phyloP scores from a whole-genome alignment of 768 basidiomycete genomes.

The Suillus cothurnatus region DNA sequence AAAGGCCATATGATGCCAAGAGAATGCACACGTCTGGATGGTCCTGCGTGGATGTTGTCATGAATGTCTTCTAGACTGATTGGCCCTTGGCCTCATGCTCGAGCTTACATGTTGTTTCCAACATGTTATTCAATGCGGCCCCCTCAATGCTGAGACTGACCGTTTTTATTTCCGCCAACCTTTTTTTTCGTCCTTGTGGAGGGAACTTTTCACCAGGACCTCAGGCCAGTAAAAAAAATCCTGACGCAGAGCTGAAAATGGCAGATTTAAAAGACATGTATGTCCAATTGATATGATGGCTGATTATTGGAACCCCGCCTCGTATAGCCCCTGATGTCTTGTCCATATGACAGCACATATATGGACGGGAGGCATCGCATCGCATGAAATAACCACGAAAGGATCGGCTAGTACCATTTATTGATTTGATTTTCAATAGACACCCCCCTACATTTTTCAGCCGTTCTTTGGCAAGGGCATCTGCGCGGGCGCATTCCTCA shows the following conservation, averaged over 20 bases:
- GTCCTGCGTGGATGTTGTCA: slow-evolving; percentile 48
- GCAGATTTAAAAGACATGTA: slow-evolving; percentile 53
- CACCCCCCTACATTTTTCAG: neutral
- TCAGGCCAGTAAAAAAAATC: slow-evolving; percentile 58
- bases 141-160: slow-evolving; percentile 32
- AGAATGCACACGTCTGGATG: slow-evolving; percentile 44
- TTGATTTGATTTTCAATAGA: neutral
- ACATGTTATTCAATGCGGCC: slow-evolving; percentile 27
- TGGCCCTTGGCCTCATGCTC: slow-evolving; percentile 51
- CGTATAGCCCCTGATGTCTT: slow-evolving; percentile 53
- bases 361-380: slow-evolving; percentile 52
- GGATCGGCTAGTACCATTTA: slow-evolving; percentile 27
- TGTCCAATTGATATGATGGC: slow-evolving; percentile 35
- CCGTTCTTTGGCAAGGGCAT: slow-evolving; percentile 15
- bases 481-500: slow-evolving; percentile 39
- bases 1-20: slow-evolving; percentile 38
- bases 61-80: slow-evolving; percentile 48
- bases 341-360: slow-evolving; percentile 25
- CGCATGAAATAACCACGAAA: slow-evolving; percentile 54
- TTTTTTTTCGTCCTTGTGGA: slow-evolving; percentile 43
- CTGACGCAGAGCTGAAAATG: slow-evolving; percentile 55
- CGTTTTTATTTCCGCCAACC: slow-evolving; percentile 48
- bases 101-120: slow-evolving; percentile 51
- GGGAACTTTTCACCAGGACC: slow-evolving; percentile 50
- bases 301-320: slow-evolving; percentile 42